Evolutionary conservation across 768 basidiomycete genomes (phyloP).

Genomic region (Strobilomyces dryophilus): DNA sequence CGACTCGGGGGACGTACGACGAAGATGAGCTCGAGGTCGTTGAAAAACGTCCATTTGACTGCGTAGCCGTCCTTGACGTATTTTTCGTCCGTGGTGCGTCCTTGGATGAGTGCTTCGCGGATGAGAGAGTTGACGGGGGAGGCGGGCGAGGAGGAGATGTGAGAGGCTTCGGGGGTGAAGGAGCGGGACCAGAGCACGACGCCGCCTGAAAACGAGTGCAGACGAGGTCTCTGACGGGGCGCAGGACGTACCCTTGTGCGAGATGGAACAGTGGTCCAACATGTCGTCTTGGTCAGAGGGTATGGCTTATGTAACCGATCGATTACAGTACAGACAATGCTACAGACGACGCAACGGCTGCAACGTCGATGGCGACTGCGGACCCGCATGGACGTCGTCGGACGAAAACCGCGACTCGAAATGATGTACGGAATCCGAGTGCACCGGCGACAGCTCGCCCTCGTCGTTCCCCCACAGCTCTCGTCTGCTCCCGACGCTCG

Average conservation of each 20-base stretch:
- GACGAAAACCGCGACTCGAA: slow-evolving; percentile 15
- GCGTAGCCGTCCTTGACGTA: slow-evolving; percentile 95
- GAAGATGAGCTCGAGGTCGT: slow-evolving; percentile 94
- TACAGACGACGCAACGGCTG: slow-evolving; percentile 22
- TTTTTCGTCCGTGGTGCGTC: slow-evolving; percentile 72
- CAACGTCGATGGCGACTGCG: slow-evolving; percentile 13
- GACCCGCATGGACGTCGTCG: slow-evolving; percentile 1
- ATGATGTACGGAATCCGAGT: slow-evolving; percentile 3
- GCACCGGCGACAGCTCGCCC: background rate
- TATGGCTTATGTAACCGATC: too few relatives aligned
- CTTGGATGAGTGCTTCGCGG: slow-evolving; percentile 89
- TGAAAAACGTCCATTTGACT: slow-evolving; percentile 91
- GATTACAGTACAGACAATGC: too few relatives aligned
- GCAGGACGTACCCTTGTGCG: slow-evolving; percentile 69
- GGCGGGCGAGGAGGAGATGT: slow-evolving; percentile 62
- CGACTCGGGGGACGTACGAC: slow-evolving; percentile 61
- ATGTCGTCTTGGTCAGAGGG: too few relatives aligned
- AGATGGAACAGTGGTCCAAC: slow-evolving; percentile 75
- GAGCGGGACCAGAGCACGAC: slow-evolving; percentile 93
- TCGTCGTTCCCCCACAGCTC: slow-evolving; percentile 23
- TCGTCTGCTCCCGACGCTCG: slow-evolving; percentile 20
- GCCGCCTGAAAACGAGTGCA: slow-evolving; percentile 54
- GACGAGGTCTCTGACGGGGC: background rate
- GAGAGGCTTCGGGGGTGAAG: slow-evolving; percentile 82
- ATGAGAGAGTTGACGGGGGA: slow-evolving; percentile 89